Percentiles rank a stretch among this genome's conserved stretches.
phyloP scores from a whole-genome alignment of 2,329 filamentous ascomycete species.

The Aspergillus novofumigatus region DNA sequence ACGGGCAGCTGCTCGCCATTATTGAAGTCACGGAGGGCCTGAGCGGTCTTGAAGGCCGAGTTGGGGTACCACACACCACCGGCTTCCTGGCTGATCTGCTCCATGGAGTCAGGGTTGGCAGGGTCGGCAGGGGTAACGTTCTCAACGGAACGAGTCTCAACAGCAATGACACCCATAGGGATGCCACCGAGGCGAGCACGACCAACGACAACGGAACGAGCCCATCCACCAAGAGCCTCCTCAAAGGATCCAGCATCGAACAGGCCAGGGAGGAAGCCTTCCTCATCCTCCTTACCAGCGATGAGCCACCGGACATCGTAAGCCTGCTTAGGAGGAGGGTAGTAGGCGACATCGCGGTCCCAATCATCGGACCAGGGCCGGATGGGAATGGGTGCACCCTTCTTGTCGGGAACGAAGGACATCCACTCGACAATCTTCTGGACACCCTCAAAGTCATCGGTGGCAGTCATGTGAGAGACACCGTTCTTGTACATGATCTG shows the following conservation, averaged over 20 bases:
- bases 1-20: slow-evolving; percentile 94
- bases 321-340: slow-evolving; percentile 71
- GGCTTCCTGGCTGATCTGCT: slow-evolving; percentile 89
- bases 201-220: slow-evolving; percentile 91
- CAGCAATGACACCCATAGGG: slow-evolving; percentile 95
- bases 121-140: slow-evolving; percentile 95
- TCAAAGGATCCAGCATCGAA: slow-evolving; percentile 98
- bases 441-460: slow-evolving; percentile 95
- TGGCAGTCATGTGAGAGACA: slow-evolving; percentile 97
- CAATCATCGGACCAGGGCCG: slow-evolving; percentile 78
- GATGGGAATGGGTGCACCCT: slow-evolving; percentile 88
- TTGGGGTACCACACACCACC: slow-evolving; percentile 99
- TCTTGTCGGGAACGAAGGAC: slow-evolving; percentile 94
- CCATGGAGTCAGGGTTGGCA: slow-evolving; percentile 96
- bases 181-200: slow-evolving; percentile 96
- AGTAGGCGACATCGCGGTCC: slow-evolving; percentile 88
- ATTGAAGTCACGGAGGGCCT: slow-evolving; percentile 99
- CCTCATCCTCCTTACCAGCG: slow-evolving; percentile 73
- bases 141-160: slow-evolving; percentile 93
- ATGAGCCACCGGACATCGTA: slow-evolving; percentile 97
- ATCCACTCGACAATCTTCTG: slow-evolving; percentile 98
- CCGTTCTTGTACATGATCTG: slow-evolving; percentile 99
- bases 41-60: slow-evolving; percentile 98
- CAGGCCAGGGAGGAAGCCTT: slow-evolving; percentile 82
- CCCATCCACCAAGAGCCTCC: slow-evolving; percentile 95